Base-by-base conservation (phyloP, 1,139 yeast genomes). In the Suhomyces atakaporum region DNA sequence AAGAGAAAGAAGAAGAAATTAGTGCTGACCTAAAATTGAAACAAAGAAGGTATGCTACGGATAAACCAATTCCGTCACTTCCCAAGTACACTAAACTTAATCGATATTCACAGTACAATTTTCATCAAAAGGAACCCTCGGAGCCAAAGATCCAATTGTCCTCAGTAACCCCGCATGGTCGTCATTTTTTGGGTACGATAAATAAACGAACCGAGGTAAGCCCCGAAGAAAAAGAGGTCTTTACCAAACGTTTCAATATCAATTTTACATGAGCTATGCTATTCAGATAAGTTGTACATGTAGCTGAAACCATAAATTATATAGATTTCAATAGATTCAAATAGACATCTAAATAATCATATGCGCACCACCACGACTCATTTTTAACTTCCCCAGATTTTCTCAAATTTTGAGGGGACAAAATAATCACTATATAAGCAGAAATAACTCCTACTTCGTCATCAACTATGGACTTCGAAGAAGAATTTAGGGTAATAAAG, bases 401-500 rank as follows among this genome's bases (percentile, higher is more conserved):
- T 18, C 20, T 8, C 20, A 18, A 18, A 7, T 7, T 19, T 7
- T 7, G 22, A 9, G 7, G 22, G 22, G 22, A 9, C 22, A 19
- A n/a, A n/a, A n/a, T n/a, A n/a, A n/a, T n/a, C 25, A 23, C 25
- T 12, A 23, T 23, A 23, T 23, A 5, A 9, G n/a, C 7, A 23
- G 5, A 22, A 3, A 23, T 11, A n/a, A 12, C 10, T 12, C 20
- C 20, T 8, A 18, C 20, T 7, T 12, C 15, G 3, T n/a, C 3
- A 12, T n/a, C 12, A 10, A 9, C n/a, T 4, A 23, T 12, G 27
- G 58, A 55, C 36, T 63, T 71, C 42, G 74, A 69, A 46, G 73
- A 69, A 37, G 70, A 69, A 1, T 60, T 68, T 29, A 47, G 62
- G 11, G 66, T 71, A n/a, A 45, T 49, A 5, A 53, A 63, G 39